Conservation (phyloP, 345 rosid genomes). For the Syzygium grande region DNA sequence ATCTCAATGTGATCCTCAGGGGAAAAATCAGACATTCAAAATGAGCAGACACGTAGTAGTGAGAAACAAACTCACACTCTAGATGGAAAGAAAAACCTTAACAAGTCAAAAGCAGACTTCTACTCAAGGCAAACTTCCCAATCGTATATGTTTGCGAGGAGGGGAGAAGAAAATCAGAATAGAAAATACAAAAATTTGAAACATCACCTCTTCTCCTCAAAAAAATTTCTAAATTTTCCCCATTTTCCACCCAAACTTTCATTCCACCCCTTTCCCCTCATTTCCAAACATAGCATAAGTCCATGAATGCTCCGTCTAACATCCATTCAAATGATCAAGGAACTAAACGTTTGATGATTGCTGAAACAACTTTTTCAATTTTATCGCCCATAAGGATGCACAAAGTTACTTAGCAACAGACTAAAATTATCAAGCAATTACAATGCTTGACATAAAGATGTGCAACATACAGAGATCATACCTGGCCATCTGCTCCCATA, state of each 20-base stretch:
- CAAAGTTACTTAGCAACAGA: background rate
- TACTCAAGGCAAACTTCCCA: background rate
- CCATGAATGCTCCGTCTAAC: background rate
- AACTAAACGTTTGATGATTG: background rate
- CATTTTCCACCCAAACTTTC: background rate
- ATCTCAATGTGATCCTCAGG: background rate
- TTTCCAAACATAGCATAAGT: background rate
- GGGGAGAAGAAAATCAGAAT: background rate
- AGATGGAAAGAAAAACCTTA: background rate
- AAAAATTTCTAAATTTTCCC: background rate
- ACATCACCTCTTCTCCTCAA: background rate
- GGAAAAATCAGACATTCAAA: background rate
- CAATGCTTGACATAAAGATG: background rate
- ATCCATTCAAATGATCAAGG: background rate
- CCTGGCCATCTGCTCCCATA: conserved; percentile 85
- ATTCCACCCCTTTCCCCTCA: background rate
- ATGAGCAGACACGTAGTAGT: background rate
- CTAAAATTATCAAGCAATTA: background rate
- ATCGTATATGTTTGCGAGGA: background rate
- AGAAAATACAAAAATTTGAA: background rate
- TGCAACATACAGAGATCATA: conserved; percentile 8
- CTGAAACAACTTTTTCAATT: background rate
- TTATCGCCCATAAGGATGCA: background rate
- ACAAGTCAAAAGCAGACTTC: background rate
- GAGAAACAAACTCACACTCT: background rate